A percentile compares a stretch with the other conserved stretches of the same genome.
phyloP scores from a whole-genome alignment of 2,329 filamentous ascomycete genomes.

The Calonectria naviculata region DNA sequence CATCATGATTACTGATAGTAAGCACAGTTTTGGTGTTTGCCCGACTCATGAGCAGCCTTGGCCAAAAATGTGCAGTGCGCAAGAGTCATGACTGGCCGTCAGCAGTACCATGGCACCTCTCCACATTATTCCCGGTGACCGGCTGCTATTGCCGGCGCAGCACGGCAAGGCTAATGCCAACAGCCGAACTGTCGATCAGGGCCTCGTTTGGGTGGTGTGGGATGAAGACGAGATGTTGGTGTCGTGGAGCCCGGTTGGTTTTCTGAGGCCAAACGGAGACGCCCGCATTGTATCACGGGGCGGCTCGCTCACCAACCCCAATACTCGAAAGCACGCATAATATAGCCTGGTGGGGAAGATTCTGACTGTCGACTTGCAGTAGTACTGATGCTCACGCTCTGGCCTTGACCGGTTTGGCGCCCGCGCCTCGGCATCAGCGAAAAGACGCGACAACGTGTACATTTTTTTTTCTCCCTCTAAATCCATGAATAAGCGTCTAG shows the following conservation, averaged over 20 bases:
- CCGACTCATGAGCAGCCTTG: not conserved
- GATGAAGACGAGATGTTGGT: slow-evolving; percentile 8
- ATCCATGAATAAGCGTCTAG: slow-evolving; percentile 10
- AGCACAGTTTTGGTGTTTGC: not conserved
- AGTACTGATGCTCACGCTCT: slow-evolving; percentile 9
- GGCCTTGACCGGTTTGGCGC: not conserved
- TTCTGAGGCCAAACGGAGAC: not conserved
- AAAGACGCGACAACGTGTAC: slow-evolving; percentile 22
- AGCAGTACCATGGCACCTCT: not conserved
- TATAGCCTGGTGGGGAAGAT: not conserved
- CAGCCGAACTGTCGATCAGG: slow-evolving; percentile 30
- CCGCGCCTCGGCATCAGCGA: slow-evolving; percentile 20
- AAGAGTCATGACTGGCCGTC: not conserved
- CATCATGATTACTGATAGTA: not conserved
- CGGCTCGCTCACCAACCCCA: not conserved
- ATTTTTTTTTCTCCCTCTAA: not conserved
- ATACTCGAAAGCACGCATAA: not conserved
- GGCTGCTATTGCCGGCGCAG: slow-evolving; percentile 31
- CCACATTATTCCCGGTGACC: slow-evolving; percentile 28
- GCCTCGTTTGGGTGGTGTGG: slow-evolving; percentile 17
- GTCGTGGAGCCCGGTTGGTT: not conserved
- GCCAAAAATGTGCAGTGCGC: not conserved
- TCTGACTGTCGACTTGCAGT: not conserved
- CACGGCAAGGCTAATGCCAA: slow-evolving; percentile 24
- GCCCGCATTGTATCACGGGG: slow-evolving; percentile 21